A percentile compares a stretch with the other conserved stretches of the same genome.
Evolutionary conservation across 2,329 filamentous ascomycete genomes (phyloP).

Genomic region (Beauveria australis): DNA sequence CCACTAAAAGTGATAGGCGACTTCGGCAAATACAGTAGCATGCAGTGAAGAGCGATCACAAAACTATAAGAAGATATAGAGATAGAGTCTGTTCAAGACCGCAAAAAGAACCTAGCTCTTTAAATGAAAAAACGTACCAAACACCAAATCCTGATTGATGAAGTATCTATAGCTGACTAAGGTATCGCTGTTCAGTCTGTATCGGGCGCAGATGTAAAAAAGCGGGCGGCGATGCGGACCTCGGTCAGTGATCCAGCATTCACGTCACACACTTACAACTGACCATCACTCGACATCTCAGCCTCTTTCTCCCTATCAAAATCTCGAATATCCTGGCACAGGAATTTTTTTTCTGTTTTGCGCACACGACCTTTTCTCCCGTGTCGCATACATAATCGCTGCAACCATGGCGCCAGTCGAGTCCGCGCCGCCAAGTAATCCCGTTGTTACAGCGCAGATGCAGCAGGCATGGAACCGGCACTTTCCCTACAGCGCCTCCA

Average conservation of each 20-base stretch:
- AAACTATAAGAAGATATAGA: too few relatives aligned
- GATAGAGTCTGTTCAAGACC: too few relatives aligned
- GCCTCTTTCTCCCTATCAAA: background rate
- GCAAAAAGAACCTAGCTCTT: too few relatives aligned
- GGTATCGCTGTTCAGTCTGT: background rate
- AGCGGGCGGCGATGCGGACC: background rate
- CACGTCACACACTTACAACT: conserved; percentile 4
- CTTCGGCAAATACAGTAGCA: too few relatives aligned
- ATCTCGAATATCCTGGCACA: too few relatives aligned
- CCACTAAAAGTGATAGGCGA: too few relatives aligned
- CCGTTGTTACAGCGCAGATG: background rate
- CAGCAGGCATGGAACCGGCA: conserved; percentile 19
- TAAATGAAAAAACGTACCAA: too few relatives aligned
- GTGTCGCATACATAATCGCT: background rate
- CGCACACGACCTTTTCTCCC: background rate
- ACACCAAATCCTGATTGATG: background rate
- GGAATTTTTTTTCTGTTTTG: background rate
- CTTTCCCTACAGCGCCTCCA: conserved; percentile 44
- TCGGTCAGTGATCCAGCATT: background rate
- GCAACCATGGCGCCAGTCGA: background rate
- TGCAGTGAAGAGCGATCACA: too few relatives aligned
- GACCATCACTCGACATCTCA: background rate
- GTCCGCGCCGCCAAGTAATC: background rate
- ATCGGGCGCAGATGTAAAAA: background rate
- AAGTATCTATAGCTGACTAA: background rate